Percentiles rank a stretch among this genome's conserved stretches.
Conservation (phyloP, 2,329 filamentous ascomycete genomes). For the Colletotrichum abscissum region DNA sequence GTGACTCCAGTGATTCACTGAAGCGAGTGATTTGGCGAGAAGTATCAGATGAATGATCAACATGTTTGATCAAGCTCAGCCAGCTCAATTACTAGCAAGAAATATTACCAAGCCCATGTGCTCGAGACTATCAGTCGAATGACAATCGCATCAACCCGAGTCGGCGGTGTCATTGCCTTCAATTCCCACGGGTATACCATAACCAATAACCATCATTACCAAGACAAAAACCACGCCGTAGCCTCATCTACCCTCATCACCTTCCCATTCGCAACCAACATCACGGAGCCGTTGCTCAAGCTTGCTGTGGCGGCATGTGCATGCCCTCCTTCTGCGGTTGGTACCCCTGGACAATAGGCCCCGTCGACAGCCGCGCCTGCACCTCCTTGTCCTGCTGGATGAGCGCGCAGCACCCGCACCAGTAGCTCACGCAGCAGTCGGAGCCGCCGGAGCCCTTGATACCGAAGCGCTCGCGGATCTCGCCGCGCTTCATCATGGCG, state of each 20-base stretch:
- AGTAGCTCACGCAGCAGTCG: conserved; percentile 66
- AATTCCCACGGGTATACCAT: conserved; percentile 25
- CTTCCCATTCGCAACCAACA: not conserved
- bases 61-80: not conserved
- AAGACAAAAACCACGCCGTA: not conserved
- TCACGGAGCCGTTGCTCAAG: not conserved
- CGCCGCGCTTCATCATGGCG: conserved; percentile 63
- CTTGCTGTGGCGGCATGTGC: conserved; percentile 44
- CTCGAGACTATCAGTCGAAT: not conserved
- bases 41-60: not conserved
- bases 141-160: not conserved
- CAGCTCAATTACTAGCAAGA: not conserved
- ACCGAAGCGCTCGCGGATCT: conserved; percentile 64
- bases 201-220: not conserved
- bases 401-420: conserved; percentile 66
- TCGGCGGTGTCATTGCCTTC: not conserved
- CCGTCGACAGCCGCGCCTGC: conserved; percentile 41
- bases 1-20: not conserved
- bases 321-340: conserved; percentile 51
- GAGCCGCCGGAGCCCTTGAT: conserved; percentile 60
- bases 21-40: not conserved
- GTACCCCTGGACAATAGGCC: conserved; percentile 46
- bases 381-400: conserved; percentile 71
- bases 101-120: not conserved
- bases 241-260: not conserved